Base-by-base conservation (phyloP, 2,329 filamentous ascomycete species). In the Colletotrichum brevisporum region DNA sequence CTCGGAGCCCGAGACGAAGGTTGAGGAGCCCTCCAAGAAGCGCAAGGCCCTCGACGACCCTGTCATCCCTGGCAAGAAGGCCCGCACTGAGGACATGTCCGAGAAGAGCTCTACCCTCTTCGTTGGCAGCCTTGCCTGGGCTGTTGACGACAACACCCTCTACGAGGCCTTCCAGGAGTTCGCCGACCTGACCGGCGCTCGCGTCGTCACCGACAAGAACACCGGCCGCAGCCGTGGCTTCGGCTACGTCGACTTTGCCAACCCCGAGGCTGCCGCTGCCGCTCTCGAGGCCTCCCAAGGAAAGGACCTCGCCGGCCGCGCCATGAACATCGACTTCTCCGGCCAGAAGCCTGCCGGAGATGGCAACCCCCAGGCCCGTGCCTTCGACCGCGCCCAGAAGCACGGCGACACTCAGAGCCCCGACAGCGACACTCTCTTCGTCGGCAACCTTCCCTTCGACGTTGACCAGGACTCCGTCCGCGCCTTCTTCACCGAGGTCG, bases 91-190 rank as follows among this genome's bases (percentile, higher is more conserved):
- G 31, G 31, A 90, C 65, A 81, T 78, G 50, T 78, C 80, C 53
- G 80, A 78, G 69, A 80, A 85, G 67, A 80, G 84, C 76, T 84
- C 85, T 73, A 97, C 94, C 76, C 90, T 98, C 62, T 98, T 97
- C 81, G 90, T 94, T 73, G 95, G 95, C 75, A 95, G 94, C 85
- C 86, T 98, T 72, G 94, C 93, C 82, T 98, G 94, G 94, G 93
- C 91, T 78, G 86, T 97, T 61, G 93, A 97, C 75, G 95, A 97
- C 81, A 90, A 94, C 73, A 89, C 89, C 83, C 90, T 98, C 72
- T 87, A 88, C 74, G 88, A 91, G 75, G 92, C 95, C 80, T 97
- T 98, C 84, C 89, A 94, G 84, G 83, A 88, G 71, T 95, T 91
- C 76, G 91, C 91, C 72, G 92, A 92, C 77, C 86, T 97, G 65